These are phyloP conservation scores for Astrocystis sublimbata DNA, from an alignment of 495 filamentous ascomycete genomes.

Conservation along the genomic window DNA sequence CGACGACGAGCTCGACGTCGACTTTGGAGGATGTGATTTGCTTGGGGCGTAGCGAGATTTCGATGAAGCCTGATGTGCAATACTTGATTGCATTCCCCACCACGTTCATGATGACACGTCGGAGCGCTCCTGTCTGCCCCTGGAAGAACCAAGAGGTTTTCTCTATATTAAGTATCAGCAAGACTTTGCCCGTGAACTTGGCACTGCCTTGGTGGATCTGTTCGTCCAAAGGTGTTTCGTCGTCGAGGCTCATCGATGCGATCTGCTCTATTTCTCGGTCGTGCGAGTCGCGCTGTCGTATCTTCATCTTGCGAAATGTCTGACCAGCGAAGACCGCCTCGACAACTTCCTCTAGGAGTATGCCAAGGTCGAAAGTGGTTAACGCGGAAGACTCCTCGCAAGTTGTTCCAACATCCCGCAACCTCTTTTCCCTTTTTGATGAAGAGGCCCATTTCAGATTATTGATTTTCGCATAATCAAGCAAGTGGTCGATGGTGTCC, in stretches of 20 bases:
- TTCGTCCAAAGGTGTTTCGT: neutral
- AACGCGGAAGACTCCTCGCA: slow-evolving; percentile 4
- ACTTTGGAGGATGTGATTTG: slow-evolving; percentile 2
- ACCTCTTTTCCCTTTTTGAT: neutral
- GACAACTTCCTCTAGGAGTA: slow-evolving; percentile 59
- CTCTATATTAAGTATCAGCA: slow-evolving; percentile 25
- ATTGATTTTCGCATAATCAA: slow-evolving; percentile 73
- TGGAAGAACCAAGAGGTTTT: slow-evolving; percentile 26
- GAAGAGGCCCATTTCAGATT: slow-evolving; percentile 27
- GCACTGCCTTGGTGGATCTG: slow-evolving; percentile 22
- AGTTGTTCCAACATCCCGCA: neutral
- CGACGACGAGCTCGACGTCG: slow-evolving; percentile 51
- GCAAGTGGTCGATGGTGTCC: slow-evolving; percentile 72
- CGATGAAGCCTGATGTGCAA: slow-evolving; percentile 65
- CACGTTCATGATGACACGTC: slow-evolving; percentile 78
- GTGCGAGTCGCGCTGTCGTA: slow-evolving; percentile 22
- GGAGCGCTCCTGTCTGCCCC: slow-evolving; percentile 67
- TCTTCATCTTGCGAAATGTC: slow-evolving; percentile 28
- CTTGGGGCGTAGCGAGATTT: slow-evolving; percentile 51
- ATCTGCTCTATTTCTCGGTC: slow-evolving; percentile 15
- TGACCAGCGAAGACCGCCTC: slow-evolving; percentile 60
- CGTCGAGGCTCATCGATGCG: neutral
- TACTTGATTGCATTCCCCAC: slow-evolving; percentile 86
- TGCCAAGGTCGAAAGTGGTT: slow-evolving; percentile 38
- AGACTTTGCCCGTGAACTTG: slow-evolving; percentile 26